Conservation (phyloP, 345 rosid genomes). For the Leavenworthia alabamica region DNA sequence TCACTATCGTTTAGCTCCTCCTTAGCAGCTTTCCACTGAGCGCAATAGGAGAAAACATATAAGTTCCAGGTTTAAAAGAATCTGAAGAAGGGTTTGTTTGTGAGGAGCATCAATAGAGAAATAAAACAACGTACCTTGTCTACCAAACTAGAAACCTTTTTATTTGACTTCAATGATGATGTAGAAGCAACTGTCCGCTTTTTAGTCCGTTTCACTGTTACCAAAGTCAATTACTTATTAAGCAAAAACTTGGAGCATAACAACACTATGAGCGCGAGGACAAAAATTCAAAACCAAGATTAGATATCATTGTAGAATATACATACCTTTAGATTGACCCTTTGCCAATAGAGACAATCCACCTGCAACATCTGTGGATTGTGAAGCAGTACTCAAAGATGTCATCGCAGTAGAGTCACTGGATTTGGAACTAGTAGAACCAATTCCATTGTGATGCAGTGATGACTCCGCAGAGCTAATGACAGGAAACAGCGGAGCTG, state of each 20-base stretch:
- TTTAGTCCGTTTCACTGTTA: constrained; percentile 58
- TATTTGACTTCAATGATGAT: constrained; percentile 78
- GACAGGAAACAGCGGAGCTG: constrained; percentile 39
- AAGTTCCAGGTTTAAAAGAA: not conserved
- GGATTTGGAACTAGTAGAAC: constrained; percentile 25
- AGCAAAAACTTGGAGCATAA: not conserved
- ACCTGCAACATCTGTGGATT: constrained; percentile 27
- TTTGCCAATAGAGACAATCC: constrained; percentile 39
- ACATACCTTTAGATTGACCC: constrained; percentile 69
- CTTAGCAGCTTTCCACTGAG: constrained; percentile 97
- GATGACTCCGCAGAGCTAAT: constrained; percentile 38
- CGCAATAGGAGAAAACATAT: constrained; percentile 1
- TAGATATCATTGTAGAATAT: not conserved
- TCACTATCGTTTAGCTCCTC: constrained; percentile 80
- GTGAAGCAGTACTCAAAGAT: constrained; percentile 34
- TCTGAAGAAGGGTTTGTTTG: not conserved
- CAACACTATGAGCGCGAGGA: not conserved
- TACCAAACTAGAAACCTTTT: constrained; percentile 90
- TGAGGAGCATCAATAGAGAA: not conserved
- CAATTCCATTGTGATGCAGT: constrained; percentile 36
- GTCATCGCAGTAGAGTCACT: constrained; percentile 29
- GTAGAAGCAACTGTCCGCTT: constrained; percentile 65
- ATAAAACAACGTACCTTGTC: constrained; percentile 58
- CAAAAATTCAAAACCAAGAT: not conserved
- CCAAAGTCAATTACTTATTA: constrained; percentile 7